A percentile compares a stretch with the other conserved stretches of the same genome.
phyloP scores from a whole-genome alignment of 257 asterid genomes.

The Petrea volubilis region DNA sequence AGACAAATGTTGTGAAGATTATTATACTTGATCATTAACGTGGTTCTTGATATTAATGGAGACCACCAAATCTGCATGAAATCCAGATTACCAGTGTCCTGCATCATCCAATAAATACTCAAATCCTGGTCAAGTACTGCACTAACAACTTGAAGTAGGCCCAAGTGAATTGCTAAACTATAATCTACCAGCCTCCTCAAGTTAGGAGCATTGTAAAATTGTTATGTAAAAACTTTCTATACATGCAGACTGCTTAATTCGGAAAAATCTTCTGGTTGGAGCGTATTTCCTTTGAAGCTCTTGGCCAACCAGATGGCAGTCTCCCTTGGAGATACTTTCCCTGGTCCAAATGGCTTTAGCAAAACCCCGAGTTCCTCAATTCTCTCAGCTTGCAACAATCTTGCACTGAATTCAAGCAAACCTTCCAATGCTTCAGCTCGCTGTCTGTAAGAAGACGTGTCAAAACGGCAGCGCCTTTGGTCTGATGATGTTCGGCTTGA shows the following conservation, averaged over 20 bases:
- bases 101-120: slow-evolving; percentile 31
- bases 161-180: slow-evolving; percentile 31
- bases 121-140: slow-evolving; percentile 22
- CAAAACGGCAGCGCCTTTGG: slow-evolving; percentile 68
- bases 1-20: not conserved
- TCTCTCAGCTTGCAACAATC: slow-evolving; percentile 81
- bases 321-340: slow-evolving; percentile 89
- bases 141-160: slow-evolving; percentile 26
- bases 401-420: slow-evolving; percentile 91
- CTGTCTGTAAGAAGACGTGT: slow-evolving; percentile 82
- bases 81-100: slow-evolving; percentile 24
- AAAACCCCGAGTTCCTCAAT: slow-evolving; percentile 80
- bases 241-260: slow-evolving; percentile 27
- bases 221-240: slow-evolving; percentile 11
- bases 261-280: slow-evolving; percentile 45
- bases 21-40: slow-evolving; percentile 18
- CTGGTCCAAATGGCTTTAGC: slow-evolving; percentile 89
- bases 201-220: slow-evolving; percentile 29
- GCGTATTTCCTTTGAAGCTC: slow-evolving; percentile 80
- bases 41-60: slow-evolving; percentile 24
- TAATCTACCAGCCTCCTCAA: slow-evolving; percentile 33
- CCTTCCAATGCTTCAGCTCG: slow-evolving; percentile 97
- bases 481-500: slow-evolving; percentile 72
- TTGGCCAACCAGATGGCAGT: slow-evolving; percentile 96
- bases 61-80: slow-evolving; percentile 29